Evolutionary conservation across 192 early-diverging fungal genomes (phyloP), one percentile per base, ranked within the genome.

Genomic region (Coemansia erecta): DNA sequence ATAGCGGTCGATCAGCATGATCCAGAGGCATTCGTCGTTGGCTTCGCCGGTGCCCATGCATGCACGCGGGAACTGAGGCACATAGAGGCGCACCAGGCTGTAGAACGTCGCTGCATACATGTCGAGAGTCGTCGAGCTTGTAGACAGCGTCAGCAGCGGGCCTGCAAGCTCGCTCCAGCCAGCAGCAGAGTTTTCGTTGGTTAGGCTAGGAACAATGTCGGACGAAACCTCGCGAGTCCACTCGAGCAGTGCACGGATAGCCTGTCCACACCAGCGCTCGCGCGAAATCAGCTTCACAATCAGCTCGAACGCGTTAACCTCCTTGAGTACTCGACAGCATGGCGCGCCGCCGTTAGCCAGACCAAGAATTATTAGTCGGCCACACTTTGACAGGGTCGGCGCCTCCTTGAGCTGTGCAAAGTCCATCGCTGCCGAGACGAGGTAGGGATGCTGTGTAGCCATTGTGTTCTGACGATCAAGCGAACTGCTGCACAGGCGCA

Each of bases 261-360:
- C 77, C 70, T 64, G 65, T 2, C 67, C 71, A 37, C 77, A 80
- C 77, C 77, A 80, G 23, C 70, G 70, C 66, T 80, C 77, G 50
- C 77, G 70, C 54, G 77, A 80, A 12, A 80, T 80, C 48, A 80
- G 64, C 71, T 80, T 80, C 18, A 80, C 77, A 1, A 80, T 53
- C 24, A 80, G 67, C 60, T 80, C 77, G 45, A 80, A 73, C 40
- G 77, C 77, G 40, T 63, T 35, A 43, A 70, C 77, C 22, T 80
- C 77, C 54, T 67, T 70, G n/a, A 80, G 67, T 53, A 73, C 71
- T 9, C 77, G 70, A 39, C 77, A 80, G 63, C 77, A 80, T 54
- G 70, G 63, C 15, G 64, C 42, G 0, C 67, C 71, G 21, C 70
- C 77, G 40, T 59, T 69, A 10, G 77, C 63, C 63, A 80, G 49